Percentiles rank a stretch among this genome's conserved stretches.
These are phyloP conservation scores for Cardamine occulta DNA, from an alignment of 345 rosid genomes.

Conservation along the genomic window DNA sequence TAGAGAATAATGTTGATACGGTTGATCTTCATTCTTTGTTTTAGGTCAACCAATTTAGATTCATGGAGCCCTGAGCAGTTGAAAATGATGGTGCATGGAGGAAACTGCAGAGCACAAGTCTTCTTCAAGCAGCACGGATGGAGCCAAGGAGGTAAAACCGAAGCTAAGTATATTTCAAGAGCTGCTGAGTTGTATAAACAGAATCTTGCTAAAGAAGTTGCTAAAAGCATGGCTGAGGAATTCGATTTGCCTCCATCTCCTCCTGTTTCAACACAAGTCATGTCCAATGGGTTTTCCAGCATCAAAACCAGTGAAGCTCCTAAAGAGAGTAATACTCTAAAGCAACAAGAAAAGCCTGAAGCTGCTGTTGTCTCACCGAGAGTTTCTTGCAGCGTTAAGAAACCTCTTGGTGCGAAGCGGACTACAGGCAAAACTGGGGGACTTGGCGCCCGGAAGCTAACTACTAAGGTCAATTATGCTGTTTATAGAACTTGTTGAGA, in stretches of 20 bases:
- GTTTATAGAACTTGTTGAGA: background rate
- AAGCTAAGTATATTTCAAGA: constrained; percentile 97
- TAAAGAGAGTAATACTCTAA: constrained; percentile 51
- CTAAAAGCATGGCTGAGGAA: constrained; percentile 76
- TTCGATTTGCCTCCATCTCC: constrained; percentile 65
- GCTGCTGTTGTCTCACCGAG: constrained; percentile 56
- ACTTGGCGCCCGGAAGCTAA: constrained; percentile 89
- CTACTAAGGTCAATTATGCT: constrained; percentile 60
- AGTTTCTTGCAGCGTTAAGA: constrained; percentile 69
- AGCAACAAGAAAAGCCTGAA: constrained; percentile 54
- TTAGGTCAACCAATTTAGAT: constrained; percentile 93
- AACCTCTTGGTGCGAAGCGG: constrained; percentile 84
- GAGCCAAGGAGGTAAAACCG: constrained; percentile 86
- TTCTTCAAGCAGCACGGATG: constrained; percentile 99
- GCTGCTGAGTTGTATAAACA: constrained; percentile 92
- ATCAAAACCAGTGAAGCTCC: constrained; percentile 53
- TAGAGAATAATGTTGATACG: background rate
- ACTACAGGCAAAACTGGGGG: constrained; percentile 72
- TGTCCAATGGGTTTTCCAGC: constrained; percentile 60
- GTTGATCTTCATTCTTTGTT: constrained; percentile 16
- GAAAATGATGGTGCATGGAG: constrained; percentile 82
- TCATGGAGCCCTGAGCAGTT: constrained; percentile 92
- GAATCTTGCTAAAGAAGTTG: constrained; percentile 81
- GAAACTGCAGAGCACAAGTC: constrained; percentile 87
- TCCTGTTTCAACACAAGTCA: constrained; percentile 61